Base-by-base conservation (phyloP, 1,284 basidiomycete species). In the Veloporphyrellus conicus region DNA sequence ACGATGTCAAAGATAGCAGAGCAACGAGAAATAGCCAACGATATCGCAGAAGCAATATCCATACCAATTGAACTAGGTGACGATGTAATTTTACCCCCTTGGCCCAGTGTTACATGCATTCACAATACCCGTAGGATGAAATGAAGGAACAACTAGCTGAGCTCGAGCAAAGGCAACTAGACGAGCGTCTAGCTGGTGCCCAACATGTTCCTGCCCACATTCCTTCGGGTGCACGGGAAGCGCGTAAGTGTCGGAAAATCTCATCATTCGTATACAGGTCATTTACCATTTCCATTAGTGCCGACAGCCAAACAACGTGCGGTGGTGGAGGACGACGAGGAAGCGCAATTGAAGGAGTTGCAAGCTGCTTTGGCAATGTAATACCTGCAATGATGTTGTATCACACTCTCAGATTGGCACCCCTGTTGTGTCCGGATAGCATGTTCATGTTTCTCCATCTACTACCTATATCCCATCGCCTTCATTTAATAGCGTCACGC, bases 41-140 rank as follows among this genome's bases (percentile, higher is more conserved):
- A 99, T 73, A 93, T 99, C 53, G 90, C 90, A 47, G 88, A 93
- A n/a, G 84, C 90, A 47, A 94, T 99, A 63, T 91, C 92, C 34
- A 86, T 84, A 64, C 90, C 89, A 20, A 70, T 81, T 52, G 77
- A 81, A 43, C 66, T 77, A 53, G 76, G 84, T 36, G 90, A 93
- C 70, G 90, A 93, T 62, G 90, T 87, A 61, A 56, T 71, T 66
- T n/a, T 23, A 14, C 32, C 42, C n/a, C 49, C 43, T 32, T 48
- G 43, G 27, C 23, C 34, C 18, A 15, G 40, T 19, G 31, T 29
- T 34, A 43, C 23, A 27, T n/a, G 22, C 20, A 15, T 47, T 56
- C 38, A 56, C 38, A 45, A 18, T 12, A 10, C 33, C 29, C 45
- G 56, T 66, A 96, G 86, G 89, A 90, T 53, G 90, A 88, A 37